These are phyloP conservation scores for Euclidium syriacum DNA, from an alignment of 345 rosid genomes.

Conservation along the genomic window DNA sequence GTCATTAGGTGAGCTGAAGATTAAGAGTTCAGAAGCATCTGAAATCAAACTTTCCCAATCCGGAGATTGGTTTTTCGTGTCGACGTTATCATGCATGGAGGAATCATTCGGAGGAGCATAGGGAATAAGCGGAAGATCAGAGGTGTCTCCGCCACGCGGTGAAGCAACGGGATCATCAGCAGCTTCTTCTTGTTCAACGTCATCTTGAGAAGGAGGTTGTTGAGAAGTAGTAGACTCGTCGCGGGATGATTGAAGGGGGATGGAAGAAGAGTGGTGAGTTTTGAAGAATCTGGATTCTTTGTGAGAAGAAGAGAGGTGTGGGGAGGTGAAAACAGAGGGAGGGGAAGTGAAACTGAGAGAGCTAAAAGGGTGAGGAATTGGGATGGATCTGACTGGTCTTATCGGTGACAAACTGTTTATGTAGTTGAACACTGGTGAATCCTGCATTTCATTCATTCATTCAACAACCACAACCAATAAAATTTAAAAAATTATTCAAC, in stretches of 20 bases:
- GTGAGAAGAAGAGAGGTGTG: slow-evolving; percentile 66
- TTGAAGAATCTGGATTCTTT: slow-evolving; percentile 74
- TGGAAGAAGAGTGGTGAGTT: slow-evolving; percentile 44
- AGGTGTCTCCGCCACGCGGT: slow-evolving; percentile 4
- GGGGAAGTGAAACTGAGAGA: slow-evolving; percentile 65
- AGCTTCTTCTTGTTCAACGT: slow-evolving; percentile 24
- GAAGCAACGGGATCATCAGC: slow-evolving; percentile 39
- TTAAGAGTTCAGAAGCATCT: slow-evolving; percentile 40
- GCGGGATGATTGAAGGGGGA: slow-evolving; percentile 34
- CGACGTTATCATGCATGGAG: slow-evolving; percentile 26
- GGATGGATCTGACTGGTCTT: slow-evolving; percentile 67
- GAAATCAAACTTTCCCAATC: slow-evolving; percentile 61
- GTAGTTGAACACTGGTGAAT: slow-evolving; percentile 89
- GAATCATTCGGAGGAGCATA: slow-evolving; percentile 27
- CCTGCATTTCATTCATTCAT: slow-evolving; percentile 55
- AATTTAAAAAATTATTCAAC: not conserved
- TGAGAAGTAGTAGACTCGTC: slow-evolving; percentile 24
- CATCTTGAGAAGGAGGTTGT: slow-evolving; percentile 29
- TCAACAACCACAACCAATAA: not conserved
- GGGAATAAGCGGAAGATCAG: slow-evolving; percentile 35
- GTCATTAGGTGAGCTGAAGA: slow-evolving; percentile 64
- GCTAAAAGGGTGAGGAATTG: slow-evolving; percentile 57
- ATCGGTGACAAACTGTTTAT: slow-evolving; percentile 93
- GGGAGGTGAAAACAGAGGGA: slow-evolving; percentile 88
- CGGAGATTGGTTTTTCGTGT: slow-evolving; percentile 35